Evolutionary conservation across 495 filamentous ascomycete species (phyloP).

Genomic region (Bathelium albidoporum): DNA sequence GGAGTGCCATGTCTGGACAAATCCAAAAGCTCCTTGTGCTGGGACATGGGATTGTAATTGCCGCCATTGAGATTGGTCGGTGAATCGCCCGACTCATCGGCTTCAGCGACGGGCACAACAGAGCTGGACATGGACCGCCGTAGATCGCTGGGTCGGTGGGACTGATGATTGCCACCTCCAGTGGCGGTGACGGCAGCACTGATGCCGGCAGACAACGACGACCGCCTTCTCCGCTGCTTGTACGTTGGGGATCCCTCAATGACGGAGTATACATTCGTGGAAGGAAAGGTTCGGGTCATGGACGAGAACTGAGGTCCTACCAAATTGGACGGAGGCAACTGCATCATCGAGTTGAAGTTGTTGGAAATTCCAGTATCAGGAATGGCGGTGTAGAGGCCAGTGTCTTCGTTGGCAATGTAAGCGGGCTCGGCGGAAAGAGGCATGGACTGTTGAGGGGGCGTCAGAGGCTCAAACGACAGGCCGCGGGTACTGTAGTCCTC

Average conservation of each 20-base stretch:
- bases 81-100: constrained; percentile 62
- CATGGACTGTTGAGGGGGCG: constrained; percentile 80
- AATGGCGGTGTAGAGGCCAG: constrained; percentile 86
- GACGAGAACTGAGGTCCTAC: constrained; percentile 62
- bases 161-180: constrained; percentile 43
- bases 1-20: constrained; percentile 86
- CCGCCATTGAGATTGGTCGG: constrained; percentile 51
- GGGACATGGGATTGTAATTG: constrained; percentile 46
- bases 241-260: constrained; percentile 97
- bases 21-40: constrained; percentile 70
- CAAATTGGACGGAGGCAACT: constrained; percentile 78
- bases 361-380: constrained; percentile 56
- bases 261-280: constrained; percentile 81
- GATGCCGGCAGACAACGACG: constrained; percentile 70
- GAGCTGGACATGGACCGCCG: constrained; percentile 86
- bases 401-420: constrained; percentile 96
- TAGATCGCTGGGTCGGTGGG: constrained; percentile 73
- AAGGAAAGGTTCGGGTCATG: constrained; percentile 55
- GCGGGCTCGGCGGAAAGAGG: constrained; percentile 75
- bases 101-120: constrained; percentile 70
- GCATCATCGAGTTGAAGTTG: constrained; percentile 75
- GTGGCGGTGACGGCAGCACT: constrained; percentile 48
- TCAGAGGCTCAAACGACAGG: constrained; percentile 91
- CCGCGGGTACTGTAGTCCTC: constrained; percentile 96
- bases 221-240: constrained; percentile 89